phyloP scores from a whole-genome alignment of 2,329 filamentous ascomycete genomes.

The Stachybotrys chartarum region DNA sequence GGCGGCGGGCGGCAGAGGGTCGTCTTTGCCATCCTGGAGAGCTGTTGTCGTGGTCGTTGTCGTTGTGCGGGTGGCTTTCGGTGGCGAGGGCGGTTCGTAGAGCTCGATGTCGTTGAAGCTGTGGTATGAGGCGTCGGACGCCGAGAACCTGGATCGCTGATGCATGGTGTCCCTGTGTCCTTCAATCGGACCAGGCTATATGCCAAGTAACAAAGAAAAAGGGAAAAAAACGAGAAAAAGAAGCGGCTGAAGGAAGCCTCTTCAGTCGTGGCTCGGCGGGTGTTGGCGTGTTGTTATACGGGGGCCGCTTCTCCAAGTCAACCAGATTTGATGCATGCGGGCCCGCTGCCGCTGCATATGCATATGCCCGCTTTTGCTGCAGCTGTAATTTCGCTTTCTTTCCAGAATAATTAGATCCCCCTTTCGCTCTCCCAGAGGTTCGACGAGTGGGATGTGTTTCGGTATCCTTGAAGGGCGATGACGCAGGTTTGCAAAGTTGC shows the following conservation, averaged over 20 bases:
- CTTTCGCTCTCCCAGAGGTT: neutral
- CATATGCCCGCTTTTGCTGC: neutral
- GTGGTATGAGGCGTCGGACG: slow-evolving; percentile 45
- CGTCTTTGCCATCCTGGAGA: slow-evolving; percentile 10
- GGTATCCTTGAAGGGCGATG: slow-evolving; percentile 7
- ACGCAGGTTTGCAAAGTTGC: slow-evolving; percentile 14
- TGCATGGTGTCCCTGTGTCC: slow-evolving; percentile 12
- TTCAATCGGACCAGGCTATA: neutral
- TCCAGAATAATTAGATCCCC: too few species aligned
- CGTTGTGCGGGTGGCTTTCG: slow-evolving; percentile 5
- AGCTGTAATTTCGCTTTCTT: neutral
- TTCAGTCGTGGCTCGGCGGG: too few species aligned
- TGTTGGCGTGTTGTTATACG: neutral
- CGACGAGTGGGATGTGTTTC: neutral
- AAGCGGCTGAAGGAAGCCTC: neutral
- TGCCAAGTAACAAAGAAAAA: neutral
- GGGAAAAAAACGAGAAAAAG: neutral
- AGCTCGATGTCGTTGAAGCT: slow-evolving; percentile 46
- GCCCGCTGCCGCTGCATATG: neutral
- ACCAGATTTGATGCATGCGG: neutral
- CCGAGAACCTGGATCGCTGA: slow-evolving; percentile 32
- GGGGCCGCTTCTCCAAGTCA: neutral
- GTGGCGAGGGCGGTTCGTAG: slow-evolving; percentile 30
- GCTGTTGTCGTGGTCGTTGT: slow-evolving; percentile 12
- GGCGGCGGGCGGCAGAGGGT: slow-evolving; percentile 22